Evolutionary conservation across 179 eudicot genomes (phyloP), one percentile per base, ranked within the genome.

Genomic region (Pouteria campechiana): DNA sequence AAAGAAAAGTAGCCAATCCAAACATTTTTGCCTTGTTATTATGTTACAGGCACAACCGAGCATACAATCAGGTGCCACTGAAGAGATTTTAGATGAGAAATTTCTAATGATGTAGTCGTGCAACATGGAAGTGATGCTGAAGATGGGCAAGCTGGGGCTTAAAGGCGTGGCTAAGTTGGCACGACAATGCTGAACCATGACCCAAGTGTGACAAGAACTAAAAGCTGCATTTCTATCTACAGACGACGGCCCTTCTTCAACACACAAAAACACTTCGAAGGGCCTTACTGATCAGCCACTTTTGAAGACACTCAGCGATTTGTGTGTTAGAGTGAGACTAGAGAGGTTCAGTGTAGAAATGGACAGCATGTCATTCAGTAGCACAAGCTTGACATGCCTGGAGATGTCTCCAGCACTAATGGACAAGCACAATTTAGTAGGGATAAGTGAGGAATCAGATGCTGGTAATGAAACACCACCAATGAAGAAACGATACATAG

Each of bases 41-140:
- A 30, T 55, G 54, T n/a, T n/a, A n/a, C 61, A 70, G 76, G 76
- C 78, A 44, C 62, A 60, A 57, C 67, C 69, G 28, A 50, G 66
- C 51, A 37, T 72, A 48, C 73, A 72, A 48, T 14, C 40, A 19
- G 69, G 67, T n/a, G 33, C 10, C 2, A 59, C 67, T 7, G 66
- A 54, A 42, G 73, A 72, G 6, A 67, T 72, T 15, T 32, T 72
- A 37, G 78, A 72, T 58, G 65, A 60, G 15, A 67, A 59, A 42
- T 73, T 67, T 16, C 32, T 72, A 32, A 2, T 63, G 13, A n/a
- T n/a, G n/a, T 63, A 67, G 45, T 63, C 57, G 18, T 72, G 78
- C 54, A 72, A 67, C 67, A 58, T 63, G 73, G 73, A 44, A 20
- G 28, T 63, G 25, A 72, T 72, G 78, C 52, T 67, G 30, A 67